phyloP scores from a whole-genome alignment of 805 yeast species.

The Lipomyces orientalis region DNA sequence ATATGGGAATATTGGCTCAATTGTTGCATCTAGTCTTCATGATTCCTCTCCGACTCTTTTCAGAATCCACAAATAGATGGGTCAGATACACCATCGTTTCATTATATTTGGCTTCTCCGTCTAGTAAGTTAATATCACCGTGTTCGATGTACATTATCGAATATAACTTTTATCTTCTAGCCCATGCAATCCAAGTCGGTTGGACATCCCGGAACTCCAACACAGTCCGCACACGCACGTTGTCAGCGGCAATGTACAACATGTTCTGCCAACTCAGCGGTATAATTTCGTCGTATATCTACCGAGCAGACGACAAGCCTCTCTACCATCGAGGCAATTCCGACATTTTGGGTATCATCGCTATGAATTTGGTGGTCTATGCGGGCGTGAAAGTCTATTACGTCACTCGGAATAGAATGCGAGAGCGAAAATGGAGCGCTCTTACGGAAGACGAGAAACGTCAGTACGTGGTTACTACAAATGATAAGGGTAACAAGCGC shows the following conservation, averaged over 20 bases:
- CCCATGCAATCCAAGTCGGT: constrained; percentile 59
- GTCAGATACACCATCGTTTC: constrained; percentile 16
- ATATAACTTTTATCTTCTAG: not conserved
- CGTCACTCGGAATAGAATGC: constrained; percentile 32
- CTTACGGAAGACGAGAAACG: constrained; percentile 57
- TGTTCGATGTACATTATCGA: not conserved
- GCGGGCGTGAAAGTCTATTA: constrained; percentile 5
- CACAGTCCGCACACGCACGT: constrained; percentile 64
- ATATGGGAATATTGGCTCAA: constrained; percentile 10
- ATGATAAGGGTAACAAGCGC: constrained; percentile 62
- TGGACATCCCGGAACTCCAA: constrained; percentile 68
- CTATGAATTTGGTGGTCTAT: constrained; percentile 12
- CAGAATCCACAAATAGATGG: constrained; percentile 26
- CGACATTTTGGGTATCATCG: constrained; percentile 13
- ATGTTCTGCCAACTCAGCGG: constrained; percentile 65
- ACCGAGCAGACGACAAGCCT: constrained; percentile 62
- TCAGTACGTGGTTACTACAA: constrained; percentile 50
- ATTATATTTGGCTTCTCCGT: constrained; percentile 45
- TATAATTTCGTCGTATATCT: constrained; percentile 61
- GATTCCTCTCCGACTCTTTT: constrained; percentile 38
- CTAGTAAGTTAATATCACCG: not conserved
- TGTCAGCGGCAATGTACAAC: constrained; percentile 68
- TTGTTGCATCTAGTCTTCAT: constrained; percentile 19
- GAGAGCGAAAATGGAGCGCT: constrained; percentile 57
- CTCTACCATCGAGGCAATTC: constrained; percentile 61